A percentile compares a stretch with the other conserved stretches of the same genome.
Evolutionary conservation across 129 eudicot species (phyloP).

Genomic region (Erigeron canadensis): DNA sequence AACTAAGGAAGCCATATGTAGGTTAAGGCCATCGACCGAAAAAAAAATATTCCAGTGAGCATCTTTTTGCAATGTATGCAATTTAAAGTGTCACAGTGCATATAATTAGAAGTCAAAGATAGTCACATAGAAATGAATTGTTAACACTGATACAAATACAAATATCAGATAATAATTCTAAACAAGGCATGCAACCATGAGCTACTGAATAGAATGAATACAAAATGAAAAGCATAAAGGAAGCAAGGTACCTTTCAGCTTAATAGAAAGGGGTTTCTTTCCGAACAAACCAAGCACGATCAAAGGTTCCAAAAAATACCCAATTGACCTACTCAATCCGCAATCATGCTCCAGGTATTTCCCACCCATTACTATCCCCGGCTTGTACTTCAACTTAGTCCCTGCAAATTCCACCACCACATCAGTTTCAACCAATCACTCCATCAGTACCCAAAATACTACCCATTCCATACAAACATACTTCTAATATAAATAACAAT

Average conservation of each 20-base stretch:
- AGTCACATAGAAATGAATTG: no score
- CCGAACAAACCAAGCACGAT: conserved; percentile 79
- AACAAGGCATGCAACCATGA: no score
- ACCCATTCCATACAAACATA: not conserved
- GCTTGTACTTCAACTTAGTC: conserved; percentile 86
- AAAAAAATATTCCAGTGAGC: no score
- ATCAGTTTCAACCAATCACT: conserved; percentile 9
- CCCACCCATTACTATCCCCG: conserved; percentile 90
- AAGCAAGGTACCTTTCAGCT: conserved; percentile 67
- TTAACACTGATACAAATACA: no score
- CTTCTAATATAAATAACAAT: not conserved
- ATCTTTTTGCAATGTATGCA: no score
- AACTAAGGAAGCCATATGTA: not conserved
- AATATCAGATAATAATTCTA: no score
- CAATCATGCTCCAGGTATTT: conserved; percentile 76
- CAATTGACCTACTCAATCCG: conserved; percentile 68
- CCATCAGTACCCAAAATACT: not conserved
- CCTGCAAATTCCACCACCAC: conserved; percentile 43
- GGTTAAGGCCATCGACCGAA: no score
- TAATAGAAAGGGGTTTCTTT: conserved; percentile 75
- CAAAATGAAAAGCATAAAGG: not conserved
- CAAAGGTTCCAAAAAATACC: conserved; percentile 85
- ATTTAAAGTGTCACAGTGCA: no score
- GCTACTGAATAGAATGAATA: not conserved
- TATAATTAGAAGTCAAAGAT: no score